Percentiles rank a stretch among this genome's conserved stretches.
Conservation (phyloP, 1,139 yeast species). For the Protomyces gravidus region DNA sequence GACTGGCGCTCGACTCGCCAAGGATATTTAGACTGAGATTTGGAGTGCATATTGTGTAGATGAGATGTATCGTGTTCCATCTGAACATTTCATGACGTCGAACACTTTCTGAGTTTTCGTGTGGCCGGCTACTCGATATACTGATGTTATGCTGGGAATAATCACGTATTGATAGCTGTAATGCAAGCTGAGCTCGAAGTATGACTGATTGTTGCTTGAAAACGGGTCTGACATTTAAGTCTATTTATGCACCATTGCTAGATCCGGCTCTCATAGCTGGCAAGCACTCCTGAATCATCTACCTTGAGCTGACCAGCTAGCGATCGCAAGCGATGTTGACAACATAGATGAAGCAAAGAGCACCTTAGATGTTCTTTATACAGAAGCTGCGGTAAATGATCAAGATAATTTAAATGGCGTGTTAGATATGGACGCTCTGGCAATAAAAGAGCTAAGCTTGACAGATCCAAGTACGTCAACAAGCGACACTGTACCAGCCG, state of each 20-base stretch:
- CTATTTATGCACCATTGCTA: constrained; percentile 12
- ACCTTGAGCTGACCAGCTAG: constrained; percentile 1
- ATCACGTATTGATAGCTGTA: not conserved
- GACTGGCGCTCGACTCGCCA: constrained; percentile 34
- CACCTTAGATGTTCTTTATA: constrained; percentile 17
- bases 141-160: too few species aligned
- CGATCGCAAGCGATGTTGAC: constrained; percentile 28
- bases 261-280: constrained; percentile 24
- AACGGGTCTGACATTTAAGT: too few species aligned
- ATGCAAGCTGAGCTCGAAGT: constrained; percentile 27
- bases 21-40: constrained; percentile 4
- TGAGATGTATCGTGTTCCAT: not conserved
- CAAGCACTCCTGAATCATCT: not conserved
- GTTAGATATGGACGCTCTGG: not conserved
- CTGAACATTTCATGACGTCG: not conserved
- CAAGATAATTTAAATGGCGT: not conserved
- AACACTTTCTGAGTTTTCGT: too few species aligned
- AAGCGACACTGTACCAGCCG: not conserved
- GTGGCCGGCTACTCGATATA: too few species aligned
- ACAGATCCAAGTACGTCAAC: not conserved
- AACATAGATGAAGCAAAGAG: constrained; percentile 22
- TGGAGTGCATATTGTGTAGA: not conserved
- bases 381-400: constrained; percentile 21
- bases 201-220: constrained; percentile 1
- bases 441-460: not conserved